Base-by-base conservation (phyloP, 225 moss, liverwort and hornwort genomes). In the Pseudoscleropodium purum region DNA sequence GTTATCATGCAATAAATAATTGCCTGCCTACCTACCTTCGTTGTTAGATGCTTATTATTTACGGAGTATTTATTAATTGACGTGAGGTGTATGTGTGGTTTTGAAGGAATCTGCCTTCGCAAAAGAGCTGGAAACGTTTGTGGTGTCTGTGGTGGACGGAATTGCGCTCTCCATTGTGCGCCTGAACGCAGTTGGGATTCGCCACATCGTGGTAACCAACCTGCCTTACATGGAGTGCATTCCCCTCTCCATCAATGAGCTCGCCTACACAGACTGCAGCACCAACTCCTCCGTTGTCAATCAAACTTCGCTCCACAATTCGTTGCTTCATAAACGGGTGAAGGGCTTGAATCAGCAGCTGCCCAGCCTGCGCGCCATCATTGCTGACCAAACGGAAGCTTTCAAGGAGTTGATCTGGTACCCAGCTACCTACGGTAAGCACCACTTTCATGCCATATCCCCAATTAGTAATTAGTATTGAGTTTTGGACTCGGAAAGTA, bases 91-190 rank as follows among this genome's bases (percentile, higher is more conserved):
- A 11, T 18, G 1, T 80, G 45, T 61, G 75, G 37, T 30, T 75
- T 31, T 89, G 54, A 83, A 91, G 91, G 79, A 88, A 67, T 88
- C 86, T 1, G 3, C 9, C 18, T 16, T 23, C 4, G 51, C 63
- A 2, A 85, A 62, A 5, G 88, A 92, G 66, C 20, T 91, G 7
- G 31, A 66, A 11, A 30, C 77, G 4, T 89, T 89, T 17, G 82
- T 85, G 11, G 30, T 30, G 3, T 61, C 29, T 0, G 94, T 94
- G 82, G 91, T 92, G 90, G 87, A 94, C 33, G 91, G 88, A 11
- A 83, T 91, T 18, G 89, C 82, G 0, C 4, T 89, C 11, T 47
- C 81, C 5, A 26, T 91, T 24, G 78, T 82, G 59, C 87, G 87
- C 51, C 36, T 88, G 7, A 54, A 91, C 30, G 41, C 25, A 6